Percentiles rank a stretch among this genome's conserved stretches.
phyloP scores from a whole-genome alignment of 1,139 yeast genomes.

The Yamadazyma taylorii region DNA sequence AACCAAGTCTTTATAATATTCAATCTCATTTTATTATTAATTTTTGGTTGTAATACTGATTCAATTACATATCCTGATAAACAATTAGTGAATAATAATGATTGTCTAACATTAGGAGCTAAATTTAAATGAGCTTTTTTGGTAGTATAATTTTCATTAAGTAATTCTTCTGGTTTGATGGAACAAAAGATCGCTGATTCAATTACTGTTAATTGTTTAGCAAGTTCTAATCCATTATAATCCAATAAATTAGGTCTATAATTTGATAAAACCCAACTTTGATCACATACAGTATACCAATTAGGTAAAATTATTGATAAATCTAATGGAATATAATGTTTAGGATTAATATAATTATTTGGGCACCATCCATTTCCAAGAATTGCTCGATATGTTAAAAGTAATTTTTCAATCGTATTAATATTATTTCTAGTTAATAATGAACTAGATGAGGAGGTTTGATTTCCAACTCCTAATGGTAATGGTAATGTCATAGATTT shows the following conservation, averaged over 20 bases:
- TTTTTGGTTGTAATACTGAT: conserved; percentile 59
- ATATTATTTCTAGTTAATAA: conserved; percentile 41
- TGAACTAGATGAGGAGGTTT: conserved; percentile 39
- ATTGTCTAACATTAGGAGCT: conserved; percentile 72
- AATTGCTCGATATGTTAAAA: conserved; percentile 50
- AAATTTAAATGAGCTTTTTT: conserved; percentile 60
- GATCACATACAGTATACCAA: conserved; percentile 44
- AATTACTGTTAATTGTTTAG: conserved; percentile 79
- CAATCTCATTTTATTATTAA: conserved; percentile 51
- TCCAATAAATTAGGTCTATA: conserved; percentile 59
- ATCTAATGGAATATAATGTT: conserved; percentile 30
- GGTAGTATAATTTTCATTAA: conserved; percentile 70
- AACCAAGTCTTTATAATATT: conserved; percentile 78
- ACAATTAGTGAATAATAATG: conserved; percentile 74
- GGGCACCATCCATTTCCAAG: conserved; percentile 52
- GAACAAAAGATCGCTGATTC: conserved; percentile 72
- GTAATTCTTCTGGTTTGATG: conserved; percentile 69
- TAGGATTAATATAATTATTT: conserved; percentile 26
- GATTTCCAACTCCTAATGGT: conserved; percentile 45
- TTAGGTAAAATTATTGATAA: conserved; percentile 29
- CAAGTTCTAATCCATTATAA: conserved; percentile 76
- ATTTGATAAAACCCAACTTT: conserved; percentile 47
- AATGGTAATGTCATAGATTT: conserved; percentile 43
- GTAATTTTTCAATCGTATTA: conserved; percentile 44
- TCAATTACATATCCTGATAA: conserved; percentile 83